Evolutionary conservation across 441 rosid genomes (phyloP).

Genomic region (Erysimum cheiri): DNA sequence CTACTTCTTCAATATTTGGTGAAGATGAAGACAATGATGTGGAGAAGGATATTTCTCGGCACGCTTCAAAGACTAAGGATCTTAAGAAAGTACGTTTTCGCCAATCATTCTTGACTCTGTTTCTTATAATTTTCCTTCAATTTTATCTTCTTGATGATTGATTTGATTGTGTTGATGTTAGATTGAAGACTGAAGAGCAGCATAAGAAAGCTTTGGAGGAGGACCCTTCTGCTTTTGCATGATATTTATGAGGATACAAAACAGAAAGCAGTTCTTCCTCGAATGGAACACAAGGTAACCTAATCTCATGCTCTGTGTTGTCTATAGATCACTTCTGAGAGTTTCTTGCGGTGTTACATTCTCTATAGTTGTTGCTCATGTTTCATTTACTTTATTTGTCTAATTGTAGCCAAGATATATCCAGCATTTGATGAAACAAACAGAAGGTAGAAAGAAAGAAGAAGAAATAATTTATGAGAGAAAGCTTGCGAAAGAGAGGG

Average conservation of each 20-base stretch:
- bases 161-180: constrained; percentile 27
- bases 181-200: constrained; percentile 85
- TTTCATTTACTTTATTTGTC: background rate
- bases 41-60: constrained; percentile 77
- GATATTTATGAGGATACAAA: constrained; percentile 85
- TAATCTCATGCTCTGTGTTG: background rate
- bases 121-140: background rate
- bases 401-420: constrained; percentile 74
- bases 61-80: constrained; percentile 78
- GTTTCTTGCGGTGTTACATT: too few species aligned
- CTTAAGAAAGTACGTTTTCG: constrained; percentile 58
- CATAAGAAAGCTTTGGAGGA: constrained; percentile 83
- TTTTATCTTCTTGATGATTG: constrained; percentile 3
- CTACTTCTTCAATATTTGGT: constrained; percentile 56
- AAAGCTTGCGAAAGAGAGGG: constrained; percentile 87
- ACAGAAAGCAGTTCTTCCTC: constrained; percentile 53
- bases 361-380: background rate
- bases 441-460: constrained; percentile 66
- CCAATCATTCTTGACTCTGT: background rate
- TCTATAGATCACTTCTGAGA: too few species aligned
- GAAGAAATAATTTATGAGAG: constrained; percentile 78
- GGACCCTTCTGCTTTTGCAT: constrained; percentile 86
- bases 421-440: constrained; percentile 59
- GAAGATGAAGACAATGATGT: constrained; percentile 64
- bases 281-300: too few species aligned